Evolutionary conservation across 225 moss, liverwort and hornwort genomes (phyloP).

Genomic region (Marchantia paleacea): DNA sequence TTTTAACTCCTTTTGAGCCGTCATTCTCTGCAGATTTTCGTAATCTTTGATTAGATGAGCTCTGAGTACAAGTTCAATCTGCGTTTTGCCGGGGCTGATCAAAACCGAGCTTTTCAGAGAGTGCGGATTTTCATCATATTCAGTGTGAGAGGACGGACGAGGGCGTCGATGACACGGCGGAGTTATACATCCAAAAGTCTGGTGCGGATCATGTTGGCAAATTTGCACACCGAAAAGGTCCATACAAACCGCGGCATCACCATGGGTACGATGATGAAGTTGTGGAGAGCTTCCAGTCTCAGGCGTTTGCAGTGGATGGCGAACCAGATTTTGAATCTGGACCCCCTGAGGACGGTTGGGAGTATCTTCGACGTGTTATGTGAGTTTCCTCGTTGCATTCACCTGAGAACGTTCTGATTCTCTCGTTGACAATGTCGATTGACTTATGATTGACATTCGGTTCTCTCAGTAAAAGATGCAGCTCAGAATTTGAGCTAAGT

Average conservation of each 20-base stretch:
- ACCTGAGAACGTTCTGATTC: not conserved
- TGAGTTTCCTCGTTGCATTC: slow-evolving; percentile 20
- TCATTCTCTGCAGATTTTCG: not conserved
- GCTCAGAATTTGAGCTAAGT: not conserved
- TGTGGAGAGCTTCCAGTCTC: slow-evolving; percentile 90
- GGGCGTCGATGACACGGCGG: slow-evolving; percentile 3
- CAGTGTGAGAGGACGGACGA: not conserved
- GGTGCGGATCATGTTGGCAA: not conserved
- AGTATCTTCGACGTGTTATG: slow-evolving; percentile 94
- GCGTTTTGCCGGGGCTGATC: too few relatives aligned
- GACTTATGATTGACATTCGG: not conserved
- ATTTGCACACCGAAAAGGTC: slow-evolving; percentile 11
- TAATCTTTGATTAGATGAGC: not conserved
- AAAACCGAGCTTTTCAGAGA: not conserved
- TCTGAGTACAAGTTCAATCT: not conserved
- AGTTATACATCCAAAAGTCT: not conserved
- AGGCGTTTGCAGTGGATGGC: slow-evolving; percentile 85
- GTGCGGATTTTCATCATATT: slow-evolving; percentile 12
- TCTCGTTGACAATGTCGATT: not conserved
- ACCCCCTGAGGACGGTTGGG: slow-evolving; percentile 94
- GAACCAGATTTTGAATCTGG: slow-evolving; percentile 96
- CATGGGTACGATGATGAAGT: slow-evolving; percentile 66
- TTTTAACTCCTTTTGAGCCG: not conserved
- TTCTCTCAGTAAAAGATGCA: not conserved
- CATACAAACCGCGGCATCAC: slow-evolving; percentile 18